A percentile compares a stretch with the other conserved stretches of the same genome.
These are phyloP conservation scores for Capillidium heterosporum DNA, from an alignment of 371 early-diverging fungal genomes.

Conservation along the genomic window DNA sequence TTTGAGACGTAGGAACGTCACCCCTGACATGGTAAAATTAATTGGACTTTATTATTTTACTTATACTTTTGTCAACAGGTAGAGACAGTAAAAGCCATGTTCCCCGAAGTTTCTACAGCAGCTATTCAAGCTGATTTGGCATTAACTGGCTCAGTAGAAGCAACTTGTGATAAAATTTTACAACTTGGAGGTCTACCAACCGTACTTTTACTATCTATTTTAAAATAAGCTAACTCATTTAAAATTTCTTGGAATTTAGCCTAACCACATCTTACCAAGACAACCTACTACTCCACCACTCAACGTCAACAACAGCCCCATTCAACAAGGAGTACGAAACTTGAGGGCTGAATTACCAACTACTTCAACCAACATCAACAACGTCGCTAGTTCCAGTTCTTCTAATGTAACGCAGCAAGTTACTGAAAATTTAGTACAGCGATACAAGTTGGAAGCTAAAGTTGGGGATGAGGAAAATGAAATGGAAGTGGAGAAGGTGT, in stretches of 20 bases:
- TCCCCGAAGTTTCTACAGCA: slow-evolving; percentile 66
- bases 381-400: slow-evolving; percentile 14
- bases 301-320: slow-evolving; percentile 9
- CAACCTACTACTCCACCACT: slow-evolving; percentile 4
- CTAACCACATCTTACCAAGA: slow-evolving; percentile 2
- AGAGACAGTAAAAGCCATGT: slow-evolving; percentile 61
- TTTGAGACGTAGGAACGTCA: slow-evolving; percentile 21
- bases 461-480: slow-evolving; percentile 15
- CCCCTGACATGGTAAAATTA: slow-evolving; percentile 35
- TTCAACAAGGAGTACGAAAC: slow-evolving; percentile 8
- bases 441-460: slow-evolving; percentile 16
- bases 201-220: slow-evolving; percentile 16
- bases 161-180: slow-evolving; percentile 74
- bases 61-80: slow-evolving; percentile 19
- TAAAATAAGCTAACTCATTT: neutral
- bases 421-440: too few relatives aligned
- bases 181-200: slow-evolving; percentile 50
- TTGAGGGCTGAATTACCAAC: slow-evolving; percentile 14
- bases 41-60: neutral
- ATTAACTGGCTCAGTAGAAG: slow-evolving; percentile 70
- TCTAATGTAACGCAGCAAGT: slow-evolving; percentile 3
- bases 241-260: neutral
- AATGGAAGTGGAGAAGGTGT: slow-evolving; percentile 46
- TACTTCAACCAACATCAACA: slow-evolving; percentile 10
- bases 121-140: slow-evolving; percentile 69